phyloP scores from a whole-genome alignment of 1,139 yeast genomes.

The Sugiyamaella sp. region DNA sequence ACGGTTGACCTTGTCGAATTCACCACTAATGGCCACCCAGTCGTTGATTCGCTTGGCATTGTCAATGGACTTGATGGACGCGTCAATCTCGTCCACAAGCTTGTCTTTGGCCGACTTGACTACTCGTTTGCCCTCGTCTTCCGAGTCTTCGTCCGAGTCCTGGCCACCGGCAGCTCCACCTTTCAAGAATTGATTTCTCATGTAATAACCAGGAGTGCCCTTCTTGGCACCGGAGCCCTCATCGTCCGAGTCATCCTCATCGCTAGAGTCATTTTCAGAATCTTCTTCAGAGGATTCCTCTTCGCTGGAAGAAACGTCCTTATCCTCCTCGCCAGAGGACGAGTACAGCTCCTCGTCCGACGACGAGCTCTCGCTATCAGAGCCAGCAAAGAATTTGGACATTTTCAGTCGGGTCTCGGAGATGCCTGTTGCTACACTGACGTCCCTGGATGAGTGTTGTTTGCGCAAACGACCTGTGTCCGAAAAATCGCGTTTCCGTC shows the following conservation, averaged over 20 bases:
- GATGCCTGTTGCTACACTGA: neutral
- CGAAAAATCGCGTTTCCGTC: constrained; percentile 7
- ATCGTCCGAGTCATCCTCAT: constrained; percentile 42
- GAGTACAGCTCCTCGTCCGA: constrained; percentile 22
- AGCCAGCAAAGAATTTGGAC: constrained; percentile 24
- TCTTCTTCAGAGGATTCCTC: constrained; percentile 25
- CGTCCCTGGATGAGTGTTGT: neutral
- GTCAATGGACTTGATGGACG: constrained; percentile 67
- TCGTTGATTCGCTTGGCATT: constrained; percentile 70
- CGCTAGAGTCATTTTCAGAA: constrained; percentile 32
- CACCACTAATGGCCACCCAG: constrained; percentile 75
- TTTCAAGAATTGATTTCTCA: constrained; percentile 54
- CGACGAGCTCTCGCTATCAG: constrained; percentile 17
- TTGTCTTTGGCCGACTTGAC: constrained; percentile 95
- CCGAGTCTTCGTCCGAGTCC: constrained; percentile 57
- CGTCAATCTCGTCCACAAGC: constrained; percentile 81
- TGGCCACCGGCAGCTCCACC: constrained; percentile 42
- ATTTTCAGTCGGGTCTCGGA: constrained; percentile 5
- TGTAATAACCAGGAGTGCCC: constrained; percentile 58
- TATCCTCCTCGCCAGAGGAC: constrained; percentile 17
- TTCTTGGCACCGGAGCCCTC: constrained; percentile 42
- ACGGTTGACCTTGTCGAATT: constrained; percentile 78
- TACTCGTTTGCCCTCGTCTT: constrained; percentile 66
- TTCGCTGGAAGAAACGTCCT: constrained; percentile 17
- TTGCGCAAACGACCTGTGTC: neutral